These are phyloP conservation scores for Candida anglica DNA, from an alignment of 805 yeast genomes.

Conservation along the genomic window DNA sequence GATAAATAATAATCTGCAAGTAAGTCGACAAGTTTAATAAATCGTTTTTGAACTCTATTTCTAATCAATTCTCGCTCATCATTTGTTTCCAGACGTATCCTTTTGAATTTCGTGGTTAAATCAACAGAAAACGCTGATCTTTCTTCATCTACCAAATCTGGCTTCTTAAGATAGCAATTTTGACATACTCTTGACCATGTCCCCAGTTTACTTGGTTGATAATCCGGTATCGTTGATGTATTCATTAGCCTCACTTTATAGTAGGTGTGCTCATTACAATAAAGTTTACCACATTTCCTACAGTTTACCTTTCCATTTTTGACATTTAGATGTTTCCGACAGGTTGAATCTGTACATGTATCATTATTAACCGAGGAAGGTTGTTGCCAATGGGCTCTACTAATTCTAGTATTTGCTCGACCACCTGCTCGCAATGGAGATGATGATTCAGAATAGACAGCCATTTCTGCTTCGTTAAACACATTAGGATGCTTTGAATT, in stretches of 20 bases:
- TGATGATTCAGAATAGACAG: conserved; percentile 9
- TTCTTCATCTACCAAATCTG: conserved; percentile 43
- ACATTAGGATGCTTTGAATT: neutral
- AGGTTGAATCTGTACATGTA: conserved; percentile 37
- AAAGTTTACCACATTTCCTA: conserved; percentile 70
- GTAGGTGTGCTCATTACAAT: conserved; percentile 61
- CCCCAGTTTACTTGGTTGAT: conserved; percentile 36
- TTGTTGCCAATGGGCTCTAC: conserved; percentile 57
- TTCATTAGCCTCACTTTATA: conserved; percentile 48
- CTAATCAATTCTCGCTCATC: conserved; percentile 51
- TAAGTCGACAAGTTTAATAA: conserved; percentile 43
- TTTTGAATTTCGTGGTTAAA: conserved; percentile 38
- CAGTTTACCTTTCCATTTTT: conserved; percentile 65
- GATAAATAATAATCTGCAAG: conserved; percentile 13
- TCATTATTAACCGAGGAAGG: conserved; percentile 35
- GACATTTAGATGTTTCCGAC: conserved; percentile 41
- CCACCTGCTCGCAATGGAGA: conserved; percentile 6
- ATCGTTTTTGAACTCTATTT: conserved; percentile 59
- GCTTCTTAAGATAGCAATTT: conserved; percentile 52
- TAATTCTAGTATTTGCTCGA: conserved; percentile 27
- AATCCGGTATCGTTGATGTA: conserved; percentile 41
- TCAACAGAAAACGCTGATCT: conserved; percentile 44
- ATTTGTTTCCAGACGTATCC: conserved; percentile 35
- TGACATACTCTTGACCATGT: conserved; percentile 72
- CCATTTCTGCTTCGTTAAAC: conserved; percentile 6